These are phyloP conservation scores for Penicillium sp. DNA, from an alignment of 2,329 filamentous ascomycete species.

Conservation along the genomic window DNA sequence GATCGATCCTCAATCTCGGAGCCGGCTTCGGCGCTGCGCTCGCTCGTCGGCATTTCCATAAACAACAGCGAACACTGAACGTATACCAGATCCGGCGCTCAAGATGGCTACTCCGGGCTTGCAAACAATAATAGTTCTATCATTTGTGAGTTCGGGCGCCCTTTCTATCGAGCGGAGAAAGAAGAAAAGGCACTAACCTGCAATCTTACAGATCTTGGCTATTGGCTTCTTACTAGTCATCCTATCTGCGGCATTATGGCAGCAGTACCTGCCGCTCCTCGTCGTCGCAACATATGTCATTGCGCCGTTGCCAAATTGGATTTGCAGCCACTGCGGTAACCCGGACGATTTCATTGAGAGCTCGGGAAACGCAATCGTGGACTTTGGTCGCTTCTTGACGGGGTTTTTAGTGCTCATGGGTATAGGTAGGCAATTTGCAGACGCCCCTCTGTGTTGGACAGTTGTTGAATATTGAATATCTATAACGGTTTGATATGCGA, in stretches of 20 bases:
- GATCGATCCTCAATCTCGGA: not conserved
- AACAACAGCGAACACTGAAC: not conserved
- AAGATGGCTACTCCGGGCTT: slow-evolving; percentile 70
- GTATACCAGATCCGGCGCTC: slow-evolving; percentile 20
- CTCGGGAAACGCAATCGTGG: slow-evolving; percentile 76
- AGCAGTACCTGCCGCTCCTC: slow-evolving; percentile 90
- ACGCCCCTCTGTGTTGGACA: not conserved
- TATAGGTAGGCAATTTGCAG: slow-evolving; percentile 65
- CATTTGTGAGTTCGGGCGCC: slow-evolving; percentile 65
- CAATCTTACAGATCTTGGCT: slow-evolving; percentile 66
- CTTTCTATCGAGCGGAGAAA: not conserved
- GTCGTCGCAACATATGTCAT: slow-evolving; percentile 94
- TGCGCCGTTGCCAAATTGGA: slow-evolving; percentile 94
- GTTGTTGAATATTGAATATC: not conserved
- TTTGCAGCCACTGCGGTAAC: slow-evolving; percentile 81
- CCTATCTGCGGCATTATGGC: slow-evolving; percentile 90
- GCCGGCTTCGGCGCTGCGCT: slow-evolving; percentile 5
- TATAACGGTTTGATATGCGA: not conserved
- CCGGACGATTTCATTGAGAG: slow-evolving; percentile 94
- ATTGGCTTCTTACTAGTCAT: slow-evolving; percentile 99
- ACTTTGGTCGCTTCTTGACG: slow-evolving; percentile 89
- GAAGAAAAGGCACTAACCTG: not conserved
- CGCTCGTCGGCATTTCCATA: not conserved
- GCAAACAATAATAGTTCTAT: slow-evolving; percentile 98
- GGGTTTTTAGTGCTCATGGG: slow-evolving; percentile 97